Base-by-base conservation (phyloP, 345 rosid species). In the Boechera stricta region DNA sequence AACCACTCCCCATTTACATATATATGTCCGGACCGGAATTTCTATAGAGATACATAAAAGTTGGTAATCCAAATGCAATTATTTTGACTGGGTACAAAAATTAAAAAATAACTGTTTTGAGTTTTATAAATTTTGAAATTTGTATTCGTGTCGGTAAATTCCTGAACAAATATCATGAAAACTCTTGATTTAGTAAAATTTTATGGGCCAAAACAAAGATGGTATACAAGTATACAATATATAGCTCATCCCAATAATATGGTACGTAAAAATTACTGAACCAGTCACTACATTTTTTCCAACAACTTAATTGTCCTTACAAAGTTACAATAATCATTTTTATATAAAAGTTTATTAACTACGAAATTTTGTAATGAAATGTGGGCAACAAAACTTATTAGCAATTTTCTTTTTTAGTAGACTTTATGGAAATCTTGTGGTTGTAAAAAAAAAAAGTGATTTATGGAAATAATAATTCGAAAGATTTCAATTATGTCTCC, bases 401-500 rank as follows among this genome's bases (percentile, higher is more conserved):
- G 45, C 49, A 31, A 47, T 13, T 7, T 55, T 2, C 0, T 39
- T 73, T 32, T 42, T 39, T 44, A 36, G 9, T 24, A 39, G 36
- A 55, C 32, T 55, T 13, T 54, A 55, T 31, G 10, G 11, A 4
- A 58, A 58, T 13, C 7, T 6, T 13, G 61, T 16, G 45, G 64
- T 60, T 35, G 16, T 29, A 32, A 31, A 7, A 18, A 18, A 16
- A 24, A 53, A 28, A 5, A 42, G 5, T 0, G n/a, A n/a, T 15
- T 5, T 3, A 35, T 12, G 35, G 31, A 52, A 67, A 41, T 44
- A 62, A 76, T 71, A 45, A 72, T 77, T 56, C 16, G 15, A 56
- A 48, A 66, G 53, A 71, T 57, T 39, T 32, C 67, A 55, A 41
- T 38, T 56, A 74, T 75, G 80, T 76, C 73, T 39, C 77, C 63